Evolutionary conservation across 2,329 filamentous ascomycete species (phyloP).

Genomic region (Cladosporium sp.): DNA sequence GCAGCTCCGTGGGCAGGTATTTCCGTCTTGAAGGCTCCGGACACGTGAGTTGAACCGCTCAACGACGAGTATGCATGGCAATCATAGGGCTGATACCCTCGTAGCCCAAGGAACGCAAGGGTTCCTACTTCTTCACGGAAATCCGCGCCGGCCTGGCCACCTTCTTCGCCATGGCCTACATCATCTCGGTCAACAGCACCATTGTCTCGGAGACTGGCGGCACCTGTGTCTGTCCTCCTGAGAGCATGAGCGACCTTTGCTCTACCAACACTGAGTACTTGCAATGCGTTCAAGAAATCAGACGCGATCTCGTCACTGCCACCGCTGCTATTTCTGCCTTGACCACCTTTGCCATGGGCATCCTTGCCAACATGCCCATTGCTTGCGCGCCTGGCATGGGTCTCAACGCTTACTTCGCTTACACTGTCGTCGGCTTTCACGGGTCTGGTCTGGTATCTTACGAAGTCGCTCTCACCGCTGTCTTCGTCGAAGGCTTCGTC

Average conservation of each 20-base stretch:
- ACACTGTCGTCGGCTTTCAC: conserved; percentile 70
- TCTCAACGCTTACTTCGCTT: conserved; percentile 82
- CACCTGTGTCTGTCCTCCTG: conserved; percentile 63
- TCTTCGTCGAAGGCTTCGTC: conserved; percentile 82
- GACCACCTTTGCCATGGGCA: conserved; percentile 74
- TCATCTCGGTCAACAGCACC: conserved; percentile 58
- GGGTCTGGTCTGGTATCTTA: conserved; percentile 70
- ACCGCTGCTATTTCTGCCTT: conserved; percentile 78
- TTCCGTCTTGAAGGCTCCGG: conserved; percentile 78
- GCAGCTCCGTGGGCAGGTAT: conserved; percentile 60
- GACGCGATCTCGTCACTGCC: conserved; percentile 74
- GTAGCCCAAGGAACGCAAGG: conserved; percentile 64
- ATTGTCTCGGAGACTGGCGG: conserved; percentile 68
- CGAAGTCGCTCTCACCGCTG: conserved; percentile 70
- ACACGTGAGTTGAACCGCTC: conserved; percentile 50
- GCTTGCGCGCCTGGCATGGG: conserved; percentile 71
- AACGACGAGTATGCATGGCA: background rate
- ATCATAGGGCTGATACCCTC: conserved; percentile 9
- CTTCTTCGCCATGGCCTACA: conserved; percentile 65
- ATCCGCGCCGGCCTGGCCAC: conserved; percentile 75
- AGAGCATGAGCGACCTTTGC: conserved; percentile 46
- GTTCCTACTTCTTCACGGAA: conserved; percentile 75
- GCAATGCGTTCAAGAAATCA: conserved; percentile 57
- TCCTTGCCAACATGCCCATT: conserved; percentile 75
- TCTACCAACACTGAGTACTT: conserved; percentile 52